Conservation (phyloP, 257 asterid species). For the Scutellaria galericulata region DNA sequence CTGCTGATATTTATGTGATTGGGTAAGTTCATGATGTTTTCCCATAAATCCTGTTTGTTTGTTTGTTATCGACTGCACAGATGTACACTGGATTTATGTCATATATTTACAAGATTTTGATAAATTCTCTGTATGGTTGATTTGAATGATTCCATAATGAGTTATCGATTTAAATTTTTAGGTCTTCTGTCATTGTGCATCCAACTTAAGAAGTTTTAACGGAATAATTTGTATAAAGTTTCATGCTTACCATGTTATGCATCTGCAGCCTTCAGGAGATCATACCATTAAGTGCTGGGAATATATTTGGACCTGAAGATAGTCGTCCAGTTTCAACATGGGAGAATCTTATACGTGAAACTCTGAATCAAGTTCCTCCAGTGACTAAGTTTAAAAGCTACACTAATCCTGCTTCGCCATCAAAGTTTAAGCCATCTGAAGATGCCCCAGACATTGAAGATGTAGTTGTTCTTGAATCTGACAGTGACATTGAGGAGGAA, state of each 20-base stretch:
- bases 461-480: conserved; percentile 65
- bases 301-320: conserved; percentile 93
- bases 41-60: neutral
- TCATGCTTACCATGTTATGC: conserved; percentile 27
- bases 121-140: too few relatives aligned
- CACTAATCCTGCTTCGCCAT: conserved; percentile 92
- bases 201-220: conserved; percentile 14
- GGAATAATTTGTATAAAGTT: conserved; percentile 7
- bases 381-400: conserved; percentile 68
- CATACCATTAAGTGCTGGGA: conserved; percentile 89
- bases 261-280: conserved; percentile 83
- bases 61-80: conserved; percentile 5
- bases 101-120: too few relatives aligned
- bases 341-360: conserved; percentile 84
- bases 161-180: neutral
- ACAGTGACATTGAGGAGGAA: conserved; percentile 78
- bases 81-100: conserved; percentile 16
- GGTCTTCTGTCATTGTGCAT: neutral
- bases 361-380: conserved; percentile 65
- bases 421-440: conserved; percentile 78
- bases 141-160: neutral
- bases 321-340: conserved; percentile 77
- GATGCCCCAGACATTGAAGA: conserved; percentile 75
- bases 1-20: conserved; percentile 90
- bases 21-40: conserved; percentile 62